A percentile compares a stretch with the other conserved stretches of the same genome.
Conservation (phyloP, 2,329 filamentous ascomycete species). For the Atkinsonella texensis region DNA sequence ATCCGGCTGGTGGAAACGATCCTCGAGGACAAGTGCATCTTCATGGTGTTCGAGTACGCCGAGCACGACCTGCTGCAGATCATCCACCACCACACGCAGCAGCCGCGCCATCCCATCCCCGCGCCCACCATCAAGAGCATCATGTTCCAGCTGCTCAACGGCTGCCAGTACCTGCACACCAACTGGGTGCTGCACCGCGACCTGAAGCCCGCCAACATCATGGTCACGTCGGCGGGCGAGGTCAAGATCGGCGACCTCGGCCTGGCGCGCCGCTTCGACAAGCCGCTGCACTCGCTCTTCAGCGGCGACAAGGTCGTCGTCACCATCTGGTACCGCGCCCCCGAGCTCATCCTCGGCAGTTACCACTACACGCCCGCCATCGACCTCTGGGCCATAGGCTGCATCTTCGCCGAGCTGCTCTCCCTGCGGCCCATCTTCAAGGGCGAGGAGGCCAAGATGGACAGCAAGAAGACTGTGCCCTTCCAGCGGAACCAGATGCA, state of each 20-base stretch:
- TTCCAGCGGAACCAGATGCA: conserved; percentile 99
- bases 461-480: conserved; percentile 91
- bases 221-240: conserved; percentile 82
- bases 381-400: conserved; percentile 95
- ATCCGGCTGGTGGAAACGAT: conserved; percentile 92
- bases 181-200: conserved; percentile 98
- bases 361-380: conserved; percentile 96
- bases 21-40: conserved; percentile 96
- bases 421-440: conserved; percentile 93
- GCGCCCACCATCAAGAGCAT: conserved; percentile 84
- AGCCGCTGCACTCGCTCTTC: conserved; percentile 83
- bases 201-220: conserved; percentile 96
- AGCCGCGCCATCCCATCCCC: conserved; percentile 77
- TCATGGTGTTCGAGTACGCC: conserved; percentile 98
- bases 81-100: conserved; percentile 92
- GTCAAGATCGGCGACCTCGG: conserved; percentile 94
- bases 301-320: conserved; percentile 96
- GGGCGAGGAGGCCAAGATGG: conserved; percentile 97
- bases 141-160: conserved; percentile 90
- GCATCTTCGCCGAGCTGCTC: conserved; percentile 91
- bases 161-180: conserved; percentile 84
- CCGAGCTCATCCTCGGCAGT: conserved; percentile 81
- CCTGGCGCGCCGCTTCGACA: conserved; percentile 83
- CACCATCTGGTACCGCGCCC: conserved; percentile 97
- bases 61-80: conserved; percentile 96